These are phyloP conservation scores for Hymenoscyphus linearis DNA, from an alignment of 2,329 filamentous ascomycete species.

Conservation along the genomic window DNA sequence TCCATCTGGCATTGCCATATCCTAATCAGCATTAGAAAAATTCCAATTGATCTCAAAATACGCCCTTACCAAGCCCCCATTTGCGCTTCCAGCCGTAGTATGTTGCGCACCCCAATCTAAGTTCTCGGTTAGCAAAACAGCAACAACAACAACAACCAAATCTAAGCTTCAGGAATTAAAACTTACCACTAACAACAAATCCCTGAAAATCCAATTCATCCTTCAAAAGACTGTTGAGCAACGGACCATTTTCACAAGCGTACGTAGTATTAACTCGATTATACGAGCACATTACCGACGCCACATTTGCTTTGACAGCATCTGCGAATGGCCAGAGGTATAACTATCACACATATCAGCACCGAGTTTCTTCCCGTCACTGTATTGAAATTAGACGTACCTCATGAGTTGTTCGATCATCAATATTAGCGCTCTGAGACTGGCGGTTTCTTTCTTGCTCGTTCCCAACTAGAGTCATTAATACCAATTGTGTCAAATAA, in stretches of 20 bases:
- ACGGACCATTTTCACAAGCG: constrained; percentile 58
- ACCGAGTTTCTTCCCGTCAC: neutral
- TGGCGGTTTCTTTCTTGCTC: constrained; percentile 61
- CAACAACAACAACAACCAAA: no score
- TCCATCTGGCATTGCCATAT: constrained; percentile 71
- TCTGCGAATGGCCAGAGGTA: constrained; percentile 55
- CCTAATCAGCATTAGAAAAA: constrained; percentile 14
- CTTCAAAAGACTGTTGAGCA: constrained; percentile 60
- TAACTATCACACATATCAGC: constrained; percentile 12
- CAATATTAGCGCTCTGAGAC: constrained; percentile 50
- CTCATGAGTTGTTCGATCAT: constrained; percentile 64
- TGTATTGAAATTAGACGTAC: constrained; percentile 39
- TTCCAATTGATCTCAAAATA: neutral
- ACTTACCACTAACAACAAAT: constrained; percentile 49
- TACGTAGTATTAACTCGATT: constrained; percentile 67
- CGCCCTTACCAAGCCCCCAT: constrained; percentile 56
- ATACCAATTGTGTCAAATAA: neutral
- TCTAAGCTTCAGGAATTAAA: no score
- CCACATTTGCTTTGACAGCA: constrained; percentile 60
- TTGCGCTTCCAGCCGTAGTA: constrained; percentile 58
- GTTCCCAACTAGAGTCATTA: constrained; percentile 48
- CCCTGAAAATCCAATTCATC: constrained; percentile 72
- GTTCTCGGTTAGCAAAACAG: neutral
- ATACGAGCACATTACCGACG: constrained; percentile 67
- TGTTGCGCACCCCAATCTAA: constrained; percentile 73